Base-by-base conservation (phyloP, 176 grass and related monocot genomes). In the Urochloa ruziziensis region DNA sequence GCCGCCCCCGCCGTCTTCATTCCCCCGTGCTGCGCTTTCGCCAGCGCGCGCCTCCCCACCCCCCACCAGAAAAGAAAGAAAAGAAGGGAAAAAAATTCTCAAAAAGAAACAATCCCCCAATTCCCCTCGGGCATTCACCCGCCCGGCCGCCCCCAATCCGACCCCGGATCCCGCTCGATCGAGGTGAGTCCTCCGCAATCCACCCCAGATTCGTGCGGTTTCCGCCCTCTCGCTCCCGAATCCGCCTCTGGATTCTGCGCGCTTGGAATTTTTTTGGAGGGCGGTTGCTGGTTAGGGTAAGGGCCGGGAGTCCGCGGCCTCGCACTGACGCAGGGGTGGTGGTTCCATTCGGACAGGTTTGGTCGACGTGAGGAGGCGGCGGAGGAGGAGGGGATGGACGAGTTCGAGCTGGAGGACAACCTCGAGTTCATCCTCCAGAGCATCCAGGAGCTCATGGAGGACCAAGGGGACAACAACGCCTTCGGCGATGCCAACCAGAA, bases 391-490 rank as follows among this genome's bases (percentile, higher is more conserved):
- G 25, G 14, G 73, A 83, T 90, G 88, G 88, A 90, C 67, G 88
- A 90, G 23, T 90, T 74, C 74, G 74, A 90, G 73, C 88, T 90
- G 30, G 80, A 83, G 79, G 88, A 83, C 62, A 86, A 90, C 84
- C 84, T 90, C 49, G 80, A 90, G 59, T 78, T 90, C 74, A 58
- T 90, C 74, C 66, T 90, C 60, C 67, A 90, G 40, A 90, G 88
- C 88, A 83, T 90, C 40, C 84, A 90, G 80, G 88, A 86, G 67
- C 58, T 90, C 25, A 86, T 90, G 67, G 88, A 90, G 29, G 84
- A 86, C 12, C 88, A 81, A 39, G 88, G 48, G 12, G 84, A 83
- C 1, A 29, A 79, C 74, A 67, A 83, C 49, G 67, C 84, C 73
- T 86, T 90, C 73, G 84, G 66, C 32, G 88, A 73, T 59, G 84